Evolutionary conservation across 768 basidiomycete species (phyloP).

Genomic region (Mycena floridula): DNA sequence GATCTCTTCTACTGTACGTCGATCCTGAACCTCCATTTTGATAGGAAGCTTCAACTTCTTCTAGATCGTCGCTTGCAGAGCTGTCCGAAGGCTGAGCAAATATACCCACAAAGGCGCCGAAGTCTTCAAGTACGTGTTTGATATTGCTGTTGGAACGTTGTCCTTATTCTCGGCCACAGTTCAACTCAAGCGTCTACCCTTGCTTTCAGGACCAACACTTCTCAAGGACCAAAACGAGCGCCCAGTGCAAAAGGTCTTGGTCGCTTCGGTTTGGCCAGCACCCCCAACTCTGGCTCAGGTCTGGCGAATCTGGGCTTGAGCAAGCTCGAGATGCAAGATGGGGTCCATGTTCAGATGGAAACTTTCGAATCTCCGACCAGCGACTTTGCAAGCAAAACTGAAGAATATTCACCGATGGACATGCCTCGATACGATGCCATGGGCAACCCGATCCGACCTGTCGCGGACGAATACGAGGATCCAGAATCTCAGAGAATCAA

Average conservation of each 20-base stretch:
- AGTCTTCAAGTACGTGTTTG: conserved; percentile 27
- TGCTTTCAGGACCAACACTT: conserved; percentile 6
- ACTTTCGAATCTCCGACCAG: conserved; percentile 9
- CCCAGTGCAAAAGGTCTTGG: conserved; percentile 1
- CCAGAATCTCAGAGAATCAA: conserved; percentile 6
- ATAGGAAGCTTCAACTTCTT: background rate
- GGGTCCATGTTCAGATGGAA: conserved; percentile 11
- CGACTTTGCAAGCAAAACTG: background rate
- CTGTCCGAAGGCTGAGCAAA: conserved; percentile 39
- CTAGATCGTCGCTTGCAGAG: conserved; percentile 44
- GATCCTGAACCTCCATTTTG: background rate
- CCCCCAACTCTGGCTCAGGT: background rate
- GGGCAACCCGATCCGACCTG: conserved; percentile 5
- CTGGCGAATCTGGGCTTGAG: background rate
- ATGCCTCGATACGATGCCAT: conserved; percentile 5
- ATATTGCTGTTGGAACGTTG: background rate
- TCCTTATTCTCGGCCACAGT: background rate
- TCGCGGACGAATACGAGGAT: conserved; percentile 6
- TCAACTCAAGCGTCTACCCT: conserved; percentile 9
- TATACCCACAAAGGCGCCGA: conserved; percentile 26
- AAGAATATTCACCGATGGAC: background rate
- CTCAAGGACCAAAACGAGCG: conserved; percentile 3
- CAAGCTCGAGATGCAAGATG: conserved; percentile 2
- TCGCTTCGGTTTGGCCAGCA: background rate
- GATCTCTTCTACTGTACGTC: conserved; percentile 33